phyloP scores from a whole-genome alignment of 2,329 filamentous ascomycete genomes.

The Pseudonectria buxi region DNA sequence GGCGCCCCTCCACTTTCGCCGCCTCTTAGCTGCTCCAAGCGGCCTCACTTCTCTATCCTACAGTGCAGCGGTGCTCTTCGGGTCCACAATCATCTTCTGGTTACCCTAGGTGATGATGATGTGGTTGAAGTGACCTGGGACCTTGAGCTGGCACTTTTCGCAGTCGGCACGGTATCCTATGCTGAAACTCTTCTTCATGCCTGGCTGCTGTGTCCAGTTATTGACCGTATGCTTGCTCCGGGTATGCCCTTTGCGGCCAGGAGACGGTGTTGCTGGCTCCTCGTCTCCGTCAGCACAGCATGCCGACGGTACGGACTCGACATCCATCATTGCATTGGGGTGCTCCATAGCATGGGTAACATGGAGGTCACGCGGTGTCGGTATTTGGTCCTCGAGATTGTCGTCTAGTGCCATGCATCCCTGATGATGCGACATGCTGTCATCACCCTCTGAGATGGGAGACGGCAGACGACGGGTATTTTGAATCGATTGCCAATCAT shows the following conservation, averaged over 20 bases:
- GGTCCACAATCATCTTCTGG: constrained; percentile 20
- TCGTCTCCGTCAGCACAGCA: constrained; percentile 23
- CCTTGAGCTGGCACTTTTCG: constrained; percentile 67
- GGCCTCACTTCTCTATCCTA: constrained; percentile 23
- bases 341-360: constrained; percentile 32
- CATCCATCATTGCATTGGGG: constrained; percentile 32
- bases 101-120: constrained; percentile 57
- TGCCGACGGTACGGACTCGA: constrained; percentile 21
- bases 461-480: constrained; percentile 50
- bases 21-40: constrained; percentile 13
- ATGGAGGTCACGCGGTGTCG: constrained; percentile 16
- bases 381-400: constrained; percentile 27
- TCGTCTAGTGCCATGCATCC: constrained; percentile 26
- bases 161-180: constrained; percentile 75
- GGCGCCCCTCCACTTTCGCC: constrained; percentile 5
- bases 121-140: constrained; percentile 76
- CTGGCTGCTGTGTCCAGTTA: constrained; percentile 53
- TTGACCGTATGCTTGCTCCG: constrained; percentile 54
- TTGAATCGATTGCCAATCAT: constrained; percentile 47
- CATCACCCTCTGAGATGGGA: constrained; percentile 53
- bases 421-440: constrained; percentile 33
- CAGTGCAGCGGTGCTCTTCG: constrained; percentile 11
- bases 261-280: constrained; percentile 38
- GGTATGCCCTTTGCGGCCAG: constrained; percentile 48
- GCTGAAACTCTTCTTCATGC: constrained; percentile 65